Conservation (phyloP, 495 filamentous ascomycete species). For the Penicillium bovifimosum region DNA sequence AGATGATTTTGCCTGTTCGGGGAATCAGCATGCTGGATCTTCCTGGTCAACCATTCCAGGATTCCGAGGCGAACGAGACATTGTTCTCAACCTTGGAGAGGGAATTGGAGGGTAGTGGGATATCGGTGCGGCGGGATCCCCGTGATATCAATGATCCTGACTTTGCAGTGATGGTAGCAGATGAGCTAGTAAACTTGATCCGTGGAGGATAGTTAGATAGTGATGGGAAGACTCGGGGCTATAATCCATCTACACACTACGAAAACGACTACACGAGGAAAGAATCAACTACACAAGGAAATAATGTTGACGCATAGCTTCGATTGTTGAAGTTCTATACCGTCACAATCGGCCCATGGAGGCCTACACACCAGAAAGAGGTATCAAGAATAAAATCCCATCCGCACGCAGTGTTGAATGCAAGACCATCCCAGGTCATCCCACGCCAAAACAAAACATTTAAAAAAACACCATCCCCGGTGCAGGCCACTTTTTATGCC, state of each 20-base stretch:
- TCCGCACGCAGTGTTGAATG: slow-evolving; percentile 45
- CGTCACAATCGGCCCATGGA: slow-evolving; percentile 14
- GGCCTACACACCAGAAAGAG: slow-evolving; percentile 12
- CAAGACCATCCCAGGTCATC: slow-evolving; percentile 41
- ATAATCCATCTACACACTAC: not conserved
- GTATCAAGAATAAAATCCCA: slow-evolving; percentile 31
- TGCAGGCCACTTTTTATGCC: slow-evolving; percentile 51
- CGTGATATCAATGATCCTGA: slow-evolving; percentile 42
- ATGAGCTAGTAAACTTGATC: slow-evolving; percentile 19
- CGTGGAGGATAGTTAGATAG: not conserved
- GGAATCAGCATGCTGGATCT: slow-evolving; percentile 45
- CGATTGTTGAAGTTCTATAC: slow-evolving; percentile 13
- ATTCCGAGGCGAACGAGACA: slow-evolving; percentile 39
- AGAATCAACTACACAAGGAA: not conserved
- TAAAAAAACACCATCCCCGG: slow-evolving; percentile 32
- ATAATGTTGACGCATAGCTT: slow-evolving; percentile 8
- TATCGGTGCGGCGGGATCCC: slow-evolving; percentile 31
- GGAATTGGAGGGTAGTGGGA: slow-evolving; percentile 32
- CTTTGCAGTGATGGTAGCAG: slow-evolving; percentile 30
- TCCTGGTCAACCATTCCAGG: slow-evolving; percentile 34
- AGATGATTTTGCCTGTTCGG: slow-evolving; percentile 52
- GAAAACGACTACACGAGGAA: not conserved
- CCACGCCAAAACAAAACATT: slow-evolving; percentile 31
- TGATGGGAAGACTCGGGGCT: too few species aligned
- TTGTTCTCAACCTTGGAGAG: slow-evolving; percentile 42